Percentiles rank a stretch among this genome's conserved stretches.
These are phyloP conservation scores for Xylaria arbuscula DNA, from an alignment of 2,329 filamentous ascomycete genomes.

Conservation along the genomic window DNA sequence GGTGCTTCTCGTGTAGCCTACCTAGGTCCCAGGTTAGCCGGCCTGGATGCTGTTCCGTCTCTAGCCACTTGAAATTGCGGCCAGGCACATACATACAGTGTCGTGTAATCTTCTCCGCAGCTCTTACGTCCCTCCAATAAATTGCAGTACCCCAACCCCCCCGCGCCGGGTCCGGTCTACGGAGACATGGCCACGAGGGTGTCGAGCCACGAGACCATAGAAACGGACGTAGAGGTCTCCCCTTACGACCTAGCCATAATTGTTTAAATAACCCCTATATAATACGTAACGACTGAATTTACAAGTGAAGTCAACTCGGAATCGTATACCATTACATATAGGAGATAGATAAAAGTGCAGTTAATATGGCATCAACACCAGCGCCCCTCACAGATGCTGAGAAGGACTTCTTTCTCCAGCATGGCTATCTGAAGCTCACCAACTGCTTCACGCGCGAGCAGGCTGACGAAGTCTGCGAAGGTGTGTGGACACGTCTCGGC, in stretches of 20 bases:
- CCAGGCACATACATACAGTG: conserved; percentile 7
- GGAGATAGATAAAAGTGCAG: background rate
- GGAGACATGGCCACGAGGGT: conserved; percentile 8
- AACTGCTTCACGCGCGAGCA: conserved; percentile 56
- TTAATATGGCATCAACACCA: conserved; percentile 44
- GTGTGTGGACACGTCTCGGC: conserved; percentile 73
- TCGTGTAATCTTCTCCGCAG: conserved; percentile 41
- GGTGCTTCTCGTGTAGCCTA: background rate
- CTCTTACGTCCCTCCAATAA: conserved; percentile 38
- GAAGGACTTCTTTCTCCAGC: conserved; percentile 61
- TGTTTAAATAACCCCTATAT: background rate
- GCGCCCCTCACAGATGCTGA: conserved; percentile 47
- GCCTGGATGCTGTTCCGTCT: conserved; percentile 1
- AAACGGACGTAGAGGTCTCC: background rate
- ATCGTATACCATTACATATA: background rate
- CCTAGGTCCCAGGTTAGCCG: background rate
- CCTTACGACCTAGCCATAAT: background rate
- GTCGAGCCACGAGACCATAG: conserved; percentile 19
- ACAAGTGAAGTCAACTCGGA: background rate
- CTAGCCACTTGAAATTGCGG: background rate
- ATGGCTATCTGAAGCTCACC: conserved; percentile 66
- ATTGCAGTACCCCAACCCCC: conserved; percentile 26
- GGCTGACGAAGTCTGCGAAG: conserved; percentile 49
- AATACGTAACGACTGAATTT: background rate
- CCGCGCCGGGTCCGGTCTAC: conserved; percentile 29